Conservation (phyloP, 306 rosid genomes). For the Abrus pulchellus region DNA sequence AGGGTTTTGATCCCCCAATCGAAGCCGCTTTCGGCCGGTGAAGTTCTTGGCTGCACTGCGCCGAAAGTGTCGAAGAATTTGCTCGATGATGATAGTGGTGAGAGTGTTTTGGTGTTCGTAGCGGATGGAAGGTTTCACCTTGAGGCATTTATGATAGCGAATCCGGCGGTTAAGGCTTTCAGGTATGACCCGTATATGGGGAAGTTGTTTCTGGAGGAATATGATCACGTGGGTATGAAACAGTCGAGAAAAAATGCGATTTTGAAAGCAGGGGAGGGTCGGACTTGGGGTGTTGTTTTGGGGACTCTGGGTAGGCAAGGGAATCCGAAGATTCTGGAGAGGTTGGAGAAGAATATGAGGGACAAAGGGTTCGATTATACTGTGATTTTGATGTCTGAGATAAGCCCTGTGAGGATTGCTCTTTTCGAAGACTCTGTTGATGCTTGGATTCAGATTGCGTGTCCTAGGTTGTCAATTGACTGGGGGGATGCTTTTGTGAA, state of each 20-base stretch:
- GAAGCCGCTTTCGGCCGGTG: constrained; percentile 89
- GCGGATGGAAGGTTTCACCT: constrained; percentile 95
- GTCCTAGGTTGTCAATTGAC: constrained; percentile 90
- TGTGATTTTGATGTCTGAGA: constrained; percentile 87
- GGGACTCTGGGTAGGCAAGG: constrained; percentile 99
- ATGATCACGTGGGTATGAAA: constrained; percentile 92
- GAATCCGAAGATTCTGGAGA: constrained; percentile 83
- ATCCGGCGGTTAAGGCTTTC: constrained; percentile 76
- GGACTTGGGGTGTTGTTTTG: constrained; percentile 83
- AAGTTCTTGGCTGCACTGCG: constrained; percentile 93
- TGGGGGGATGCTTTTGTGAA: constrained; percentile 95
- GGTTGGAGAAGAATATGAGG: constrained; percentile 76
- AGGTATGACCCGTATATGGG: constrained; percentile 89
- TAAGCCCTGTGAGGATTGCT: constrained; percentile 75
- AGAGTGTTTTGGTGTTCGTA: constrained; percentile 72
- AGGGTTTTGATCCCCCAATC: constrained; percentile 84
- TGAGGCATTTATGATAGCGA: constrained; percentile 95
- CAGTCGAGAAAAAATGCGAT: constrained; percentile 70
- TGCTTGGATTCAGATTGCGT: constrained; percentile 98
- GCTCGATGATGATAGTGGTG: constrained; percentile 48
- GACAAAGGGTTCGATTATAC: constrained; percentile 71
- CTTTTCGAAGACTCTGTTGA: constrained; percentile 84
- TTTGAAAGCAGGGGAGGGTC: constrained; percentile 65
- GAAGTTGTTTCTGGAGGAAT: constrained; percentile 85
- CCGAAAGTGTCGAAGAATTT: constrained; percentile 62